phyloP scores from a whole-genome alignment of 2,329 filamentous ascomycete genomes.

The Metarhizium robertsii region DNA sequence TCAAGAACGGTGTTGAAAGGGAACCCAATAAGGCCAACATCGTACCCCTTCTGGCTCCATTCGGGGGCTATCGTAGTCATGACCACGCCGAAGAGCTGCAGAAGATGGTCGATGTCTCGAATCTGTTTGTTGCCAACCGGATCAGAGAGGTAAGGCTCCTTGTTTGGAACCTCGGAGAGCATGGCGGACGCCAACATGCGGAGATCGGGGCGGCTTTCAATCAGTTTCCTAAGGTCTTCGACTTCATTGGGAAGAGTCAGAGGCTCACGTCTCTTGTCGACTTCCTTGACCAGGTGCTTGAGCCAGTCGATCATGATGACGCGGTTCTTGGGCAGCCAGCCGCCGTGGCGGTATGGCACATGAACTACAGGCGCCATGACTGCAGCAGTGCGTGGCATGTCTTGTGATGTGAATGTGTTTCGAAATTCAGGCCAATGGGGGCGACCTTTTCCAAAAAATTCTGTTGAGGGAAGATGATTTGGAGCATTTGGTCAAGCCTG shows the following conservation, averaged over 20 bases:
- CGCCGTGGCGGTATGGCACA: background rate
- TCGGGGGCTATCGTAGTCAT: slow-evolving; percentile 7
- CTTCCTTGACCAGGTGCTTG: background rate
- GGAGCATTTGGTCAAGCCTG: no score
- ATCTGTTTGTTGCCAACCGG: slow-evolving; percentile 7
- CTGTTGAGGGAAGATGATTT: no score
- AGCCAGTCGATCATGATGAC: background rate
- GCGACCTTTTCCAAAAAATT: no score
- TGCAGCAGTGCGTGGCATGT: background rate
- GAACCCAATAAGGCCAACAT: slow-evolving; percentile 37
- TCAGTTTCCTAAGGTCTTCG: slow-evolving; percentile 4
- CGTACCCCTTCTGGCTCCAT: slow-evolving; percentile 8
- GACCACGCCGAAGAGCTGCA: slow-evolving; percentile 10
- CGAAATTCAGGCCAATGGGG: no score
- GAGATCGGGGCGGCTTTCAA: slow-evolving; percentile 9
- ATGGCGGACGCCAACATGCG: slow-evolving; percentile 13
- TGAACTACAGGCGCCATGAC: background rate
- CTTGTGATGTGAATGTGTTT: background rate
- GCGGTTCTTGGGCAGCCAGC: background rate
- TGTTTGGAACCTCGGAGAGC: slow-evolving; percentile 12
- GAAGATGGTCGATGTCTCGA: slow-evolving; percentile 11
- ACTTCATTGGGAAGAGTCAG: background rate
- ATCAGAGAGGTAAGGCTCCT: slow-evolving; percentile 10
- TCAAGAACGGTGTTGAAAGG: slow-evolving; percentile 37
- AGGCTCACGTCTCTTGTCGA: background rate